Percentiles rank a stretch among this genome's conserved stretches.
phyloP scores from a whole-genome alignment of 441 rosid genomes.

The Erodium moschatum region DNA sequence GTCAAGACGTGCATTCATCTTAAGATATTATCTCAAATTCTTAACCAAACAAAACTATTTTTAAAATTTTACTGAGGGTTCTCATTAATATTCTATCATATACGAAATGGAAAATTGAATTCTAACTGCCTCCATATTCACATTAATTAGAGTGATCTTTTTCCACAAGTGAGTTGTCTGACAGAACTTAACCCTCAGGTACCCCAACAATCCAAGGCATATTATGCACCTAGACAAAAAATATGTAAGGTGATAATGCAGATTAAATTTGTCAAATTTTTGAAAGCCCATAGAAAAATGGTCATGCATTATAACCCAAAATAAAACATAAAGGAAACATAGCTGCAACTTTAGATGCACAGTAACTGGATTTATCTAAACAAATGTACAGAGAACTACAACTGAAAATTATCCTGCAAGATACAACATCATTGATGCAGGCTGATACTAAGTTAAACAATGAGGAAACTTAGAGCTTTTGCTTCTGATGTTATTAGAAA shows the following conservation, averaged over 20 bases:
- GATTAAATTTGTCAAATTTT: background rate
- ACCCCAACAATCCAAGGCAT: background rate
- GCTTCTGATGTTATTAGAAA: background rate
- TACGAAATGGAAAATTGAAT: background rate
- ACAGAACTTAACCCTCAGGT: background rate
- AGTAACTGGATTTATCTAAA: background rate
- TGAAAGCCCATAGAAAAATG: background rate
- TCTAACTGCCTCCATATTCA: background rate
- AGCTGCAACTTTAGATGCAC: background rate
- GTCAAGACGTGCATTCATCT: background rate
- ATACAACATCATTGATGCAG: background rate
- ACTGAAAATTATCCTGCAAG: background rate
- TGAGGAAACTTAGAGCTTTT: background rate
- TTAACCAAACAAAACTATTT: conserved; percentile 4
- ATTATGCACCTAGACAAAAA: background rate
- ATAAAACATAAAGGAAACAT: background rate
- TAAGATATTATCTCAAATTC: background rate
- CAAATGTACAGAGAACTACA: background rate
- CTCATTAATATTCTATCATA: background rate
- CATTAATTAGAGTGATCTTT: background rate
- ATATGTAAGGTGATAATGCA: background rate
- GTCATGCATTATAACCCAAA: background rate
- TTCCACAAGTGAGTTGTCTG: background rate
- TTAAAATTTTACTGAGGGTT: background rate
- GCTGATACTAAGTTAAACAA: background rate